Percentiles rank a stretch among this genome's conserved stretches.
phyloP scores from a whole-genome alignment of 192 early-diverging fungal genomes.

The Dispira parvispora region DNA sequence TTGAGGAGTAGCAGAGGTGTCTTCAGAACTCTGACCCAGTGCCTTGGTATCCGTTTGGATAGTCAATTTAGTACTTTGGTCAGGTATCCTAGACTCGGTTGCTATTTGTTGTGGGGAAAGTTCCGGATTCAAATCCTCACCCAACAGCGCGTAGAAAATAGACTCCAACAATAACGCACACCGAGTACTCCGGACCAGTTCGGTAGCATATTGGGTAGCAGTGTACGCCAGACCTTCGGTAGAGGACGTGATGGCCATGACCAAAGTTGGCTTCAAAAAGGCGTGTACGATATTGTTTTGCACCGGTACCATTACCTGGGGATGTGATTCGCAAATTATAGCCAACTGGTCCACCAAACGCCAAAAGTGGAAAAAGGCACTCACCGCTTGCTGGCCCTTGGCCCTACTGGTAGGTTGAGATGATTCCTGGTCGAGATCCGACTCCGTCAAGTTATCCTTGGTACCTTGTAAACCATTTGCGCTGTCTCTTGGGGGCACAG shows the following conservation, averaged over 20 bases:
- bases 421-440: not conserved
- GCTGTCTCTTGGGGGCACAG: not conserved
- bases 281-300: not conserved
- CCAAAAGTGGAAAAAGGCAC: not conserved
- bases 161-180: conserved; percentile 21
- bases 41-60: not conserved
- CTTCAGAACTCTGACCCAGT: conserved; percentile 15
- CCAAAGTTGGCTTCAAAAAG: not conserved
- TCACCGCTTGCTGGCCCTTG: not conserved
- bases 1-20: conserved; percentile 15
- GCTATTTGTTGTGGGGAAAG: too few species aligned
- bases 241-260: not conserved
- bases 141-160: conserved; percentile 21
- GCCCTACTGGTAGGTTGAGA: too few species aligned
- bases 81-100: not conserved
- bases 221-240: conserved; percentile 19
- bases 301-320: not conserved
- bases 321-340: not conserved
- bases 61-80: not conserved
- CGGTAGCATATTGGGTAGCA: conserved; percentile 20
- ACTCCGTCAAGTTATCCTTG: not conserved
- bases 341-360: not conserved
- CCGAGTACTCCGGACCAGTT: conserved; percentile 20
- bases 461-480: not conserved
- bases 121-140: conserved; percentile 20